phyloP scores from a whole-genome alignment of 2,329 filamentous ascomycete species.

The Corynespora cassiicola region DNA sequence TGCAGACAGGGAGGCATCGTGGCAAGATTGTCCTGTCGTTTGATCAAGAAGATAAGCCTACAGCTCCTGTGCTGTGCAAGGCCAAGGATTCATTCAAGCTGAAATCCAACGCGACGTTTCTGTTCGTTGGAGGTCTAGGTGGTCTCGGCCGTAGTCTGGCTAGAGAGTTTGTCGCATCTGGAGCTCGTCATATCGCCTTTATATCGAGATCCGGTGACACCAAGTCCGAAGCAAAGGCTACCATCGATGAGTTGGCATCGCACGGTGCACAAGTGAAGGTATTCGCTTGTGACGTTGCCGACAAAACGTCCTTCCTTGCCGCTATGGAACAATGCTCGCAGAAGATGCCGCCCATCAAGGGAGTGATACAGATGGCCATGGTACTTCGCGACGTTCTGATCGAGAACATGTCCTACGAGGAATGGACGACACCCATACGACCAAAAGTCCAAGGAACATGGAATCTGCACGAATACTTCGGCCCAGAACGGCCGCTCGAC shows the following conservation, averaged over 20 bases:
- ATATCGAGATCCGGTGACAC: conserved; percentile 9
- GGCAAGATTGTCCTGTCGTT: conserved; percentile 16
- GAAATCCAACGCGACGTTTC: conserved; percentile 10
- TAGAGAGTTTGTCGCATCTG: conserved; percentile 18
- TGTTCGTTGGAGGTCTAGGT: conserved; percentile 17
- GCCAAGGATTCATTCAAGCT: conserved; percentile 12
- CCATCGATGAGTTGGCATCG: conserved; percentile 13
- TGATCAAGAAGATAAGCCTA: conserved; percentile 4
- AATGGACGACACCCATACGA: conserved; percentile 15
- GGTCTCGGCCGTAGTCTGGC: conserved; percentile 12
- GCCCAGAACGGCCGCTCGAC: conserved; percentile 18
- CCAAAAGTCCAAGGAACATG: conserved; percentile 44
- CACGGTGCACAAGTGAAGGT: conserved; percentile 14
- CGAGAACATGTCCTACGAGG: conserved; percentile 21
- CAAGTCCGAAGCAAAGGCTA: conserved; percentile 1
- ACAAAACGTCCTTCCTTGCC: conserved; percentile 7
- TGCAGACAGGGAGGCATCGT: conserved; percentile 14
- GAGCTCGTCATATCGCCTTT: conserved; percentile 20
- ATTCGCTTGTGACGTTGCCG: conserved; percentile 25
- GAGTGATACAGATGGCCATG: conserved; percentile 32
- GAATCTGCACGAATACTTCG: conserved; percentile 31
- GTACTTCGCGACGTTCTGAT: conserved; percentile 21
- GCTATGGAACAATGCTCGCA: conserved; percentile 7
- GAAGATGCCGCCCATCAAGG: conserved; percentile 26
- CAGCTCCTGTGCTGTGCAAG: conserved; percentile 8